A percentile compares a stretch with the other conserved stretches of the same genome.
Evolutionary conservation across 257 asterid species (phyloP).

Genomic region (Oldenlandia corymbosa): DNA sequence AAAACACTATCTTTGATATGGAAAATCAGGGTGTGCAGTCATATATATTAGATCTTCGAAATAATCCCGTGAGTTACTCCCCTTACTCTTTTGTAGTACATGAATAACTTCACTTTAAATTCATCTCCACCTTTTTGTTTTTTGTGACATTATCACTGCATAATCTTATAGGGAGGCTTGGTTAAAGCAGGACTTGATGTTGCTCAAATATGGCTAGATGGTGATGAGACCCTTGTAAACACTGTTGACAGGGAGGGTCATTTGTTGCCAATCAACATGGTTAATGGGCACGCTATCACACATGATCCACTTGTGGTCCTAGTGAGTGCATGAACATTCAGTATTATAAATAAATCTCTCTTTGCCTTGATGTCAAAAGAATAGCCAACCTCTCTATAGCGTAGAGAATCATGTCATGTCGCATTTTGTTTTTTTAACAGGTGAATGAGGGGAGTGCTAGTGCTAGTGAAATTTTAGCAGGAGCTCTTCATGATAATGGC

Average conservation of each 20-base stretch:
- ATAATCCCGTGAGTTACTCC: slow-evolving; percentile 64
- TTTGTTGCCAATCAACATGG: slow-evolving; percentile 70
- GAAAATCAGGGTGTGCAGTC: slow-evolving; percentile 90
- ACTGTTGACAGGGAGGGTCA: slow-evolving; percentile 78
- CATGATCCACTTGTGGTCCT: slow-evolving; percentile 87
- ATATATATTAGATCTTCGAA: slow-evolving; percentile 79
- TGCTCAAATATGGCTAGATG: slow-evolving; percentile 94
- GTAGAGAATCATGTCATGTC: neutral
- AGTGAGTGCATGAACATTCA: slow-evolving; percentile 30
- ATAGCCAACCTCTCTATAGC: neutral
- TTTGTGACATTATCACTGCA: slow-evolving; percentile 10
- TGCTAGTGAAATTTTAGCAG: slow-evolving; percentile 94
- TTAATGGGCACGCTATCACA: slow-evolving; percentile 75
- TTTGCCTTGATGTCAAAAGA: neutral
- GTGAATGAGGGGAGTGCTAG: slow-evolving; percentile 97
- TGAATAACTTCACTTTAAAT: neutral
- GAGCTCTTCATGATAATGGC: slow-evolving; percentile 94
- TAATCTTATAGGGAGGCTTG: slow-evolving; percentile 67
- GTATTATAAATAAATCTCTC: neutral
- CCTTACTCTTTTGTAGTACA: neutral
- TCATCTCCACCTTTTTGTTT: neutral
- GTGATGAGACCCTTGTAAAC: slow-evolving; percentile 83
- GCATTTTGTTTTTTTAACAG: slow-evolving; percentile 25
- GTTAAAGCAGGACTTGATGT: slow-evolving; percentile 93
- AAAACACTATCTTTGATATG: slow-evolving; percentile 70